Evolutionary conservation across 306 rosid species (phyloP), one percentile per base, ranked within the genome.

Genomic region (Crotalaria pallida): DNA sequence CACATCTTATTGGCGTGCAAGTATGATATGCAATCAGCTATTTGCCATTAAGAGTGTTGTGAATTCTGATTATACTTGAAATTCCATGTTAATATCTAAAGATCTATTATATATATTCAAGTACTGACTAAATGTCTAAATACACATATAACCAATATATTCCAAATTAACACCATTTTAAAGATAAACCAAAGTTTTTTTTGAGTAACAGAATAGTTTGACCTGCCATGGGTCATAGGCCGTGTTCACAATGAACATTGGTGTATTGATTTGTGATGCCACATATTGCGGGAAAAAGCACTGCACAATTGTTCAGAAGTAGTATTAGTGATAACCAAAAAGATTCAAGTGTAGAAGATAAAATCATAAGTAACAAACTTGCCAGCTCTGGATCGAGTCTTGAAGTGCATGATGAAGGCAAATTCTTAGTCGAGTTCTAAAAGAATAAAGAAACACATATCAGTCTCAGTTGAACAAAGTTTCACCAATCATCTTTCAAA

Each of bases 151-250:
- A 18, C 56, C 31, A 62, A 67, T 34, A 57, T 29, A 52, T 59
- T 45, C 40, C 24, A 21, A 61, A 41, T 26, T 24, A 52, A 52
- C 8, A 40, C 15, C 49, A 43, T 7, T 18, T 8, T 12, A 21
- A 50, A 50, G 26, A 49, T 17, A 68, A 49, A 24, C 57, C 23
- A 10, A 49, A 47, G 27, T 23, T 47, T 48, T 47, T 48, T 15
- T 22, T 13, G 2, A 26, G 60, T 21, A 51, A 64, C 56, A 76
- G 31, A 57, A 58, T 33, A 68, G 77, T 65, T 81, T 77, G 51
- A 94, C 99, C 99, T 94, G 99, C 97, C 98, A 94, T 48, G 96
- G 81, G 79, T 94, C 98, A 69, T 94, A 94, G 74, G 98, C 96
- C 41, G 98, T 80, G 72, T 90, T 90, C 52, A 94, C 90, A 31